Evolutionary conservation across 129 eudicot genomes (phyloP), one percentile per base, ranked within the genome.

Genomic region (Solidago caesia): DNA sequence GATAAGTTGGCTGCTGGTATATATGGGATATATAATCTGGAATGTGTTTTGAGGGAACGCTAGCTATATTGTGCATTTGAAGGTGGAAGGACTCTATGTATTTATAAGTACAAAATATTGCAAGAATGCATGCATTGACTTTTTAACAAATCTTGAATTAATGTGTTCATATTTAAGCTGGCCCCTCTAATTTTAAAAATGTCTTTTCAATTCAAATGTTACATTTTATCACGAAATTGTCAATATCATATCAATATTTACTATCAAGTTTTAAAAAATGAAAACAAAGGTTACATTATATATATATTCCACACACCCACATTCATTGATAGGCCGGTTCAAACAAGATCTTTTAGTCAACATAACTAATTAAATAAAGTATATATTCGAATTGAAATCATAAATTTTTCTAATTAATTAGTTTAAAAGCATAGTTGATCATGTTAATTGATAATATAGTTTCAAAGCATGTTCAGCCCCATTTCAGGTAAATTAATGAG

Each of bases 81-180:
- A 43, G 58, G 61, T 21, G 33, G 48, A 53, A 7, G 47, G 57
- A 42, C 10, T 56, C 1, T 15, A 21, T 21, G 64, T 75, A 66
- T 75, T 75, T 75, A 75, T 75, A 74, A 21, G n/a, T 33, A 33
- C 39, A 33, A 13, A 26, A 26, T 0, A 0, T 52, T 52, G 63
- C 41, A 47, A 52, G 66, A 64, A 47, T 49, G 49, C 61, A 25
- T 14, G 61, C 49, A 48, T 55, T 75, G 80, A 75, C 80, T 75
- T 75, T 74, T 67, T 25, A 55, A n/a, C 67, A 53, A 65, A 75
- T 66, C 46, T 21, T 33, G 59, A 49, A 64, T 41, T 14, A 44
- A 0, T n/a, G 73, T 76, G 80, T 76, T 76, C 80, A 76, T 58
- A 75, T 59, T 42, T 67, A 65, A 16, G 43, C 14, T 75, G 27